These are phyloP conservation scores for Xylaria telfairii DNA, from an alignment of 495 filamentous ascomycete genomes.

Conservation along the genomic window DNA sequence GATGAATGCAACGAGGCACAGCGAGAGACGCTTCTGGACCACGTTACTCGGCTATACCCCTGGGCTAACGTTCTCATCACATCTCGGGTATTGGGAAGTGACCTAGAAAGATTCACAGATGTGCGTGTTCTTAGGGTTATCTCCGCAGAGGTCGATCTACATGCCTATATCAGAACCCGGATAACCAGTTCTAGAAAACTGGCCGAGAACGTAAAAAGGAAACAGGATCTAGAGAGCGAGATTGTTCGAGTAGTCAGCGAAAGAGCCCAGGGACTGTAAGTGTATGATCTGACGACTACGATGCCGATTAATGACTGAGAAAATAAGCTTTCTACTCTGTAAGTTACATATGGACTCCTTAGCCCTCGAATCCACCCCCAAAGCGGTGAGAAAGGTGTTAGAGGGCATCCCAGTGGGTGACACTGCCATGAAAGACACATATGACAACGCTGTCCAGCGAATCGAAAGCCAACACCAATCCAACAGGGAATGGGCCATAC, in stretches of 20 bases:
- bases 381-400: conserved; percentile 38
- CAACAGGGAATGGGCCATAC: conserved; percentile 36
- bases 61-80: conserved; percentile 41
- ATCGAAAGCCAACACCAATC: conserved; percentile 42
- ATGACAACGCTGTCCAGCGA: conserved; percentile 48
- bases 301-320: neutral
- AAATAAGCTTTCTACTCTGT: conserved; percentile 39
- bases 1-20: conserved; percentile 50
- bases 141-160: conserved; percentile 42
- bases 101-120: conserved; percentile 36
- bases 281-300: neutral
- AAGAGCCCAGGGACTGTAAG: neutral
- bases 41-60: conserved; percentile 41
- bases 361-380: conserved; percentile 41
- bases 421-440: conserved; percentile 39
- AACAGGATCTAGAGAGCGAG: neutral
- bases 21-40: conserved; percentile 37
- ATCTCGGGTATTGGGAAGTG: conserved; percentile 39
- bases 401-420: conserved; percentile 31
- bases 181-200: conserved; percentile 37
- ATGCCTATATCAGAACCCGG: conserved; percentile 41
- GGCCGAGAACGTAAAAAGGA: conserved; percentile 30
- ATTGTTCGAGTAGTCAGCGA: neutral
- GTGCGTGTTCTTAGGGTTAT: conserved; percentile 38
- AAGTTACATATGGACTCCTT: conserved; percentile 48